These are phyloP conservation scores for Phlegmacium glaucopus DNA, from an alignment of 768 basidiomycete species.

Conservation along the genomic window DNA sequence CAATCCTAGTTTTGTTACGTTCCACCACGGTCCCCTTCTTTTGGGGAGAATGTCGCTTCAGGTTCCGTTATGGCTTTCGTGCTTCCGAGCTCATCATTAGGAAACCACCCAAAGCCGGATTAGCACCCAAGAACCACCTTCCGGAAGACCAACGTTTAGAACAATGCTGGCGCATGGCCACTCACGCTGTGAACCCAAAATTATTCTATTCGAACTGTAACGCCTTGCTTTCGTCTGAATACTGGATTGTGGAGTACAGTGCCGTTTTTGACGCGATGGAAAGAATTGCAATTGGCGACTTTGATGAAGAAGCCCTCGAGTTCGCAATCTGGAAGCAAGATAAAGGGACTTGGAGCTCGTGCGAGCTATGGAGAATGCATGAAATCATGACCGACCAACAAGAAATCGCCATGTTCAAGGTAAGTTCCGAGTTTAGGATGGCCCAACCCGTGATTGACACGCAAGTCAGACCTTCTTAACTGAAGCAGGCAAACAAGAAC, in stretches of 20 bases:
- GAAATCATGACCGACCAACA: conserved; percentile 26
- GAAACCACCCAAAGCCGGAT: conserved; percentile 16
- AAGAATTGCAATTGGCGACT: conserved; percentile 18
- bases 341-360: conserved; percentile 23
- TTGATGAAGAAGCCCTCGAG: conserved; percentile 26
- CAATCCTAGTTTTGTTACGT: conserved; percentile 22
- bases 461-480: conserved; percentile 20
- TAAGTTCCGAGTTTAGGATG: conserved; percentile 2
- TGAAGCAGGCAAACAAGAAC: conserved; percentile 20
- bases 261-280: conserved; percentile 26
- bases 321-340: conserved; percentile 28
- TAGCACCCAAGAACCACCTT: conserved; percentile 1
- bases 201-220: conserved; percentile 25
- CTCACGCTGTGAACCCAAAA: conserved; percentile 24
- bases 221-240: conserved; percentile 27
- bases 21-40: conserved; percentile 31
- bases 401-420: conserved; percentile 26
- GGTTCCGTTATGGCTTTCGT: conserved; percentile 26
- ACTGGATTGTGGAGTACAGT: conserved; percentile 28
- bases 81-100: conserved; percentile 28
- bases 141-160: conserved; percentile 17
- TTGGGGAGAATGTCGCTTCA: conserved; percentile 30
- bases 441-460: background rate
- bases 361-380: conserved; percentile 29
- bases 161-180: conserved; percentile 21